These are phyloP conservation scores for Vaccinium myrtillus DNA, from an alignment of 148 eudicot species.

Conservation along the genomic window DNA sequence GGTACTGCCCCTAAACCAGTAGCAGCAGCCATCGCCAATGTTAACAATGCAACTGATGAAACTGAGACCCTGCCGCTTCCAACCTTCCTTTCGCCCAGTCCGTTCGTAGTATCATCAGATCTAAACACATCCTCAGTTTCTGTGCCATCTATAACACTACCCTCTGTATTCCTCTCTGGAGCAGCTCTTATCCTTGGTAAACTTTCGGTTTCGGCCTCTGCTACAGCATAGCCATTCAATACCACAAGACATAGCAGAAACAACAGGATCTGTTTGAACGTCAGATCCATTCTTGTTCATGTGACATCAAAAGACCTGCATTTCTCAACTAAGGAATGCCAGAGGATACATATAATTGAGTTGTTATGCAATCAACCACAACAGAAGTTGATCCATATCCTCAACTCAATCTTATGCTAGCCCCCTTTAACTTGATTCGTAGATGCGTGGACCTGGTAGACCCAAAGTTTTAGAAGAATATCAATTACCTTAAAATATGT, in stretches of 20 bases:
- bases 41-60: conserved; percentile 75
- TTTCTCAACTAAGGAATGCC: conserved; percentile 5
- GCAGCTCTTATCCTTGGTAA: conserved; percentile 48
- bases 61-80: conserved; percentile 66
- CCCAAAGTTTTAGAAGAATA: not conserved
- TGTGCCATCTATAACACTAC: conserved; percentile 59
- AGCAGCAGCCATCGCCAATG: conserved; percentile 96
- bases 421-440: not conserved
- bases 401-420: not conserved
- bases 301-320: not conserved
- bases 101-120: conserved; percentile 34
- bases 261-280: conserved; percentile 43
- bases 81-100: conserved; percentile 39
- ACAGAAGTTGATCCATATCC: not conserved
- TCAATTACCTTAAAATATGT: not conserved
- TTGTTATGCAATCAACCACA: not conserved
- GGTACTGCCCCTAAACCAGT: conserved; percentile 97
- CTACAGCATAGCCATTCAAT: conserved; percentile 27
- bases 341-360: not conserved
- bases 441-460: not conserved
- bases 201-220: conserved; percentile 36
- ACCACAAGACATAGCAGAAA: conserved; percentile 36
- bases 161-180: conserved; percentile 52
- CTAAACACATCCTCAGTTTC: conserved; percentile 48
- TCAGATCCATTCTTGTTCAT: conserved; percentile 45